Evolutionary conservation across 768 basidiomycete species (phyloP).

Genomic region (Symmetrospora coprosmae): DNA sequence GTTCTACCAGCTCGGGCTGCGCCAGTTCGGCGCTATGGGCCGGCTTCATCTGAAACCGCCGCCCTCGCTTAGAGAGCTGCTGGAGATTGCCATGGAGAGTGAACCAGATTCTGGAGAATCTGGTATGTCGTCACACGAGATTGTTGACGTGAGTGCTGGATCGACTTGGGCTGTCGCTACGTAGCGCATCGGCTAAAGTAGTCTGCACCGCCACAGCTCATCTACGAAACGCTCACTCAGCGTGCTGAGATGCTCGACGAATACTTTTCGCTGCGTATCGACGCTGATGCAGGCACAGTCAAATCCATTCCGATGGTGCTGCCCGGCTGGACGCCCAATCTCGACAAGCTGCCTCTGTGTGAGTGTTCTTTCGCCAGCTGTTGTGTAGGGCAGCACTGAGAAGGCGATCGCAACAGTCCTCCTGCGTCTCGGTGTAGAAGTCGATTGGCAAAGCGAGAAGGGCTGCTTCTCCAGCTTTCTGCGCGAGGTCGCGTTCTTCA

Average conservation of each 20-base stretch:
- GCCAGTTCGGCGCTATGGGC: slow-evolving; percentile 75
- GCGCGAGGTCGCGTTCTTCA: slow-evolving; percentile 81
- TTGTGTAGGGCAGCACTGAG: background rate
- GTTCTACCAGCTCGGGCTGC: slow-evolving; percentile 81
- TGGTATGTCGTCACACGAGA: slow-evolving; percentile 47
- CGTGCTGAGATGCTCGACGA: slow-evolving; percentile 70
- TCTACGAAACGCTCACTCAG: slow-evolving; percentile 27
- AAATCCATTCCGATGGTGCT: slow-evolving; percentile 67
- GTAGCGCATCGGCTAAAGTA: background rate
- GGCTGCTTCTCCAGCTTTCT: slow-evolving; percentile 76
- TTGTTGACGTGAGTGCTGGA: slow-evolving; percentile 51
- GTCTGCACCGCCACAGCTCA: background rate
- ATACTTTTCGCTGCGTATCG: slow-evolving; percentile 71
- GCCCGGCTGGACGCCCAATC: slow-evolving; percentile 73
- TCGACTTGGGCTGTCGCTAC: background rate
- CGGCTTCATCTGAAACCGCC: slow-evolving; percentile 69
- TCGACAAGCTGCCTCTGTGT: slow-evolving; percentile 81
- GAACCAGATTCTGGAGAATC: slow-evolving; percentile 47
- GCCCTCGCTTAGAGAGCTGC: slow-evolving; percentile 53
- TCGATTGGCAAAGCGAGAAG: slow-evolving; percentile 64
- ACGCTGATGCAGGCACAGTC: slow-evolving; percentile 49
- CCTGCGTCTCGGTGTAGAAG: slow-evolving; percentile 27
- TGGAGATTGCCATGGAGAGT: slow-evolving; percentile 63
- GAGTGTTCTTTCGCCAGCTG: slow-evolving; percentile 18
- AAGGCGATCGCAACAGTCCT: slow-evolving; percentile 25